A percentile compares a stretch with the other conserved stretches of the same genome.
These are phyloP conservation scores for Hymenoscyphus salicellus DNA, from an alignment of 2,329 filamentous ascomycete species.

Conservation along the genomic window DNA sequence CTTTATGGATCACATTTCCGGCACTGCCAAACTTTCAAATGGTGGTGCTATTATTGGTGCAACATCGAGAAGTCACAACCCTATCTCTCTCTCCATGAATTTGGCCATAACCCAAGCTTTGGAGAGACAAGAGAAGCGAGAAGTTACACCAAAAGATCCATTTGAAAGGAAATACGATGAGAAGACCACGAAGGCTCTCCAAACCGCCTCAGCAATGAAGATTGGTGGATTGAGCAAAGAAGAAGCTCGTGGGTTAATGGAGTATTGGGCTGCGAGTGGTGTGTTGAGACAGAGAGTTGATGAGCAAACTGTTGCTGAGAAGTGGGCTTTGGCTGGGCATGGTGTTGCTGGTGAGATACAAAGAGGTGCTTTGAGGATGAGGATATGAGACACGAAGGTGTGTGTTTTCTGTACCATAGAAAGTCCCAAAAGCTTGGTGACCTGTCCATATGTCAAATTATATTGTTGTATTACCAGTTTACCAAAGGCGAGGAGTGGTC, in stretches of 20 bases:
- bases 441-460: constrained; percentile 3
- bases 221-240: constrained; percentile 67
- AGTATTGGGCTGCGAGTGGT: constrained; percentile 87
- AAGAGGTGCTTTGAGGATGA: constrained; percentile 51
- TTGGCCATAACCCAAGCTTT: constrained; percentile 60
- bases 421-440: neutral
- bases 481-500: neutral
- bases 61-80: constrained; percentile 69
- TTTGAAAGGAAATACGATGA: constrained; percentile 57
- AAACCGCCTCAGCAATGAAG: constrained; percentile 50
- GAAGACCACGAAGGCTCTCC: constrained; percentile 52
- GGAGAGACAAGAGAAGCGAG: constrained; percentile 41
- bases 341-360: constrained; percentile 87
- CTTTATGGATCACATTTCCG: constrained; percentile 70
- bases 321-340: constrained; percentile 76
- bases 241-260: constrained; percentile 76
- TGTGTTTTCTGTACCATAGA: neutral
- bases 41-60: constrained; percentile 77
- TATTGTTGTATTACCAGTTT: neutral
- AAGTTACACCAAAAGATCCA: constrained; percentile 47
- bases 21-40: constrained; percentile 57
- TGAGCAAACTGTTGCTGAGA: constrained; percentile 68
- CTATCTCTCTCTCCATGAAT: constrained; percentile 63
- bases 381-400: constrained; percentile 14
- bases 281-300: constrained; percentile 68